Conservation (phyloP, 306 rosid species). For the Crataegus laevigata region DNA sequence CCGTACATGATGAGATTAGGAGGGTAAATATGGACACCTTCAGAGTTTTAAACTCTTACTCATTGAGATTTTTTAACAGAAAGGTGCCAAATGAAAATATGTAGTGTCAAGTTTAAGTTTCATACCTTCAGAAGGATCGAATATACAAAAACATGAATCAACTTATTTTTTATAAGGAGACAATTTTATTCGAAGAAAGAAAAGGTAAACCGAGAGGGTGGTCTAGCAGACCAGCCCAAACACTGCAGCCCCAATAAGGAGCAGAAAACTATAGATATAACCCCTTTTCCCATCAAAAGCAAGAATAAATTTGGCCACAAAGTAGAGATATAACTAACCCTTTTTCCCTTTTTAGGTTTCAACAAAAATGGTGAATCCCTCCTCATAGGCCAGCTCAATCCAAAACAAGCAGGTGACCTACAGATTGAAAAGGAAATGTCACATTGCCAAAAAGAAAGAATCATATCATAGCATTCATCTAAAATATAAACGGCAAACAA, state of each 20-base stretch:
- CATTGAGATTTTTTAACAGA: not conserved
- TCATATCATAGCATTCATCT: not conserved
- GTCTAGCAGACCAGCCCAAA: too few species aligned
- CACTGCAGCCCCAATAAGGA: too few species aligned
- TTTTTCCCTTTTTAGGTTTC: slow-evolving; percentile 52
- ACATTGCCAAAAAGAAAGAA: not conserved
- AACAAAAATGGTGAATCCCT: slow-evolving; percentile 41
- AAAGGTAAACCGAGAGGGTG: too few species aligned
- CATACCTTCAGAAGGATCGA: not conserved
- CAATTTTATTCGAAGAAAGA: too few species aligned
- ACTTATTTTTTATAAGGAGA: too few species aligned
- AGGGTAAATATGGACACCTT: not conserved
- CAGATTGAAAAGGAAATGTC: slow-evolving; percentile 28
- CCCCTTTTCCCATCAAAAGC: not conserved
- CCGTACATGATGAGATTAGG: not conserved
- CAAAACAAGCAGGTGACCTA: slow-evolving; percentile 93
- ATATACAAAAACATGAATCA: not conserved
- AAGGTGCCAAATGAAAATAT: not conserved
- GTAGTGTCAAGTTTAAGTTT: not conserved
- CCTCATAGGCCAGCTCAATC: slow-evolving; percentile 81
- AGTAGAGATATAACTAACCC: slow-evolving; percentile 51
- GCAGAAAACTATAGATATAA: too few species aligned
- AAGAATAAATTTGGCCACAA: not conserved
- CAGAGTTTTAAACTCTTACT: not conserved
- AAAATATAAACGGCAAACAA: not conserved